phyloP scores from a whole-genome alignment of 2,329 filamentous ascomycete genomes.

The Alternaria alternata region DNA sequence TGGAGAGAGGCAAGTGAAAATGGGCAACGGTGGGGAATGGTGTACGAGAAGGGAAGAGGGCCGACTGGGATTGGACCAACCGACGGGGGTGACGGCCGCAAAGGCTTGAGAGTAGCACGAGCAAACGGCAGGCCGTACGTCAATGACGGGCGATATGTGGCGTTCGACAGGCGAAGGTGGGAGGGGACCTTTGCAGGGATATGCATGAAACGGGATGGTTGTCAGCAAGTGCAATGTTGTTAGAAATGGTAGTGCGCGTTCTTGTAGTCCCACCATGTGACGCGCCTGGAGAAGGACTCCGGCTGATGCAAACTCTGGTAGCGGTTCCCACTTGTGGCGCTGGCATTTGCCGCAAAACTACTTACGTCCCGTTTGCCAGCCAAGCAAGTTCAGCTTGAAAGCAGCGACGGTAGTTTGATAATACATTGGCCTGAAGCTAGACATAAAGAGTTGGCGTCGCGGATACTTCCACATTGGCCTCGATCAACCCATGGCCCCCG shows the following conservation, averaged over 20 bases:
- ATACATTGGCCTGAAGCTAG: conserved; percentile 27
- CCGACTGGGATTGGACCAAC: conserved; percentile 46
- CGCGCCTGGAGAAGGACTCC: conserved; percentile 41
- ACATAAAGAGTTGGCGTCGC: conserved; percentile 20
- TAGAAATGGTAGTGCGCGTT: conserved; percentile 35
- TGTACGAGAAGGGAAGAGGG: conserved; percentile 49
- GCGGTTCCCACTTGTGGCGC: conserved; percentile 47
- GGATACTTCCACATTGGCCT: conserved; percentile 14
- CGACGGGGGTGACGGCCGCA: conserved; percentile 41
- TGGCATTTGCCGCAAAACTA: conserved; percentile 41
- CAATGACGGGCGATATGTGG: conserved; percentile 49
- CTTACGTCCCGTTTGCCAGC: conserved; percentile 41
- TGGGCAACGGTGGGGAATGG: conserved; percentile 43
- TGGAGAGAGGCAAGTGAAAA: conserved; percentile 39
- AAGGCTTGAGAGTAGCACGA: conserved; percentile 41
- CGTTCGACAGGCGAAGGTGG: conserved; percentile 45
- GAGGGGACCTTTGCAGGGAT: conserved; percentile 43
- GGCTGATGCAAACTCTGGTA: conserved; percentile 43
- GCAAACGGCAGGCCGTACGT: conserved; percentile 45
- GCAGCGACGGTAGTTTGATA: conserved; percentile 34
- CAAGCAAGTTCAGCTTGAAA: conserved; percentile 36
- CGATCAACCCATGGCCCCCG: conserved; percentile 1
- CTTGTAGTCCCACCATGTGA: conserved; percentile 46
- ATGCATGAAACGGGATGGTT: conserved; percentile 43
- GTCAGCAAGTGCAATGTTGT: conserved; percentile 43